These are phyloP conservation scores for Pythium oligandrum DNA, from an alignment of 352 stramenopile genomes.

Conservation along the genomic window DNA sequence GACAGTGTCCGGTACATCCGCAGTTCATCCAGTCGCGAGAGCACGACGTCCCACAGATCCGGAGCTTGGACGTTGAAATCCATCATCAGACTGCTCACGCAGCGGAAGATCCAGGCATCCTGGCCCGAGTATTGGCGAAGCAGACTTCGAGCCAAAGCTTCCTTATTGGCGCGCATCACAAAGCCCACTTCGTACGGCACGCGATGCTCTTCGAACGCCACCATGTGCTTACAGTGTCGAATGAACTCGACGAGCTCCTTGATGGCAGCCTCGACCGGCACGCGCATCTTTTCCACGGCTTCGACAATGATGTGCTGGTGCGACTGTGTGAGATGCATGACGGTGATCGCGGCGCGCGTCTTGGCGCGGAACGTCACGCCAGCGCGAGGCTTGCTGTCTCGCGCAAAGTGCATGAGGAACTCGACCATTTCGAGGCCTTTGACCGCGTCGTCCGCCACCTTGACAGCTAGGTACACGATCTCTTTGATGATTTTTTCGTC, in stretches of 20 bases:
- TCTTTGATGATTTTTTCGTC: constrained; percentile 22
- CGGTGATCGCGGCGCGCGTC: constrained; percentile 17
- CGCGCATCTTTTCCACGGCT: constrained; percentile 14
- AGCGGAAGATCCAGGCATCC: constrained; percentile 17
- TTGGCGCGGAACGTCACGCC: constrained; percentile 36
- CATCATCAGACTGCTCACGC: constrained; percentile 27
- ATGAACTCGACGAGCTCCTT: constrained; percentile 26
- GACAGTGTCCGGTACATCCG: constrained; percentile 28
- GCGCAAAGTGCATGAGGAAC: constrained; percentile 18
- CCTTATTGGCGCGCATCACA: constrained; percentile 32
- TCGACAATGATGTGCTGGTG: constrained; percentile 12
- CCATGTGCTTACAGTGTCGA: constrained; percentile 26
- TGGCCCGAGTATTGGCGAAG: constrained; percentile 20
- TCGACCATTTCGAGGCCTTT: constrained; percentile 15
- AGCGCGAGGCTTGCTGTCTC: constrained; percentile 21
- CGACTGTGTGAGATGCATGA: constrained; percentile 22
- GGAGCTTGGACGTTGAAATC: constrained; percentile 28
- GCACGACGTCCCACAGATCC: constrained; percentile 26
- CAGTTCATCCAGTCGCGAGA: constrained; percentile 21
- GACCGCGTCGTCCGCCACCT: constrained; percentile 5
- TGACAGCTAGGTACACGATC: constrained; percentile 15
- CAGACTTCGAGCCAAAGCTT: constrained; percentile 24
- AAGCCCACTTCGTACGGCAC: constrained; percentile 27
- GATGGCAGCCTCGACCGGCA: constrained; percentile 13
- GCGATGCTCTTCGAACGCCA: constrained; percentile 32